Evolutionary conservation across 2,329 filamentous ascomycete genomes (phyloP), one percentile per base, ranked within the genome.

Genomic region (Teratosphaeria pseudoeucalypti): DNA sequence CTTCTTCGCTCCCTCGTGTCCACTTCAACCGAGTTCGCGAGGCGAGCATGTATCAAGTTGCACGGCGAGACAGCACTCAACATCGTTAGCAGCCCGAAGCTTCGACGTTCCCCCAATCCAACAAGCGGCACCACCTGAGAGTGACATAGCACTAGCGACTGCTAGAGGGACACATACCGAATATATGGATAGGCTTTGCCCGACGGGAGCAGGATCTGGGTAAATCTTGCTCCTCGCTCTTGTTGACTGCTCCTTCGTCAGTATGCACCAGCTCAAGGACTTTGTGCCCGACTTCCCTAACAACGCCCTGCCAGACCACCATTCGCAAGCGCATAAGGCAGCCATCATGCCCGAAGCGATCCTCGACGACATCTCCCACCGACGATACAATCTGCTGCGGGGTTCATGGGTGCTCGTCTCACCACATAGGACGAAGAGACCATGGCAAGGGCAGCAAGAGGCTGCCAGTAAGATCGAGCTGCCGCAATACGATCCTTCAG

Each of bases 331-430:
- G 57, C 56, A 56, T 29, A 61, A 63, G 39, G 57, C 57, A 32
- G 58, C 57, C 57, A 66, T 58, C 63, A 79, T 80, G 78, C 71
- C 76, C 62, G 76, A 80, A 60, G 74, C 75, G 19, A 75, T 80
- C 58, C 85, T 99, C 56, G 86, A 97, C 79, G 92, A 99, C 74
- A 97, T 99, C 70, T 96, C 94, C 52, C 94, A 99, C 73, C 83
- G 94, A 69, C 87, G 94, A 73, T 97, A 88, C 75, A 99, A 99
- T 73, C 89, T 90, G 57, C 81, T 99, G 63, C 87, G 89, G 65
- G 91, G 90, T 62, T 90, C 88, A 63, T 95, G 92, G 88, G 82
- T 99, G 62, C 83, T 99, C 43, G 94, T 99, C 14, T 97, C 94
- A 16, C 94, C 94, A 62, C 94, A 99, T 75, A 82, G 94, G 58